Base-by-base conservation (phyloP, 345 rosid genomes). In the Ricinus communis region DNA sequence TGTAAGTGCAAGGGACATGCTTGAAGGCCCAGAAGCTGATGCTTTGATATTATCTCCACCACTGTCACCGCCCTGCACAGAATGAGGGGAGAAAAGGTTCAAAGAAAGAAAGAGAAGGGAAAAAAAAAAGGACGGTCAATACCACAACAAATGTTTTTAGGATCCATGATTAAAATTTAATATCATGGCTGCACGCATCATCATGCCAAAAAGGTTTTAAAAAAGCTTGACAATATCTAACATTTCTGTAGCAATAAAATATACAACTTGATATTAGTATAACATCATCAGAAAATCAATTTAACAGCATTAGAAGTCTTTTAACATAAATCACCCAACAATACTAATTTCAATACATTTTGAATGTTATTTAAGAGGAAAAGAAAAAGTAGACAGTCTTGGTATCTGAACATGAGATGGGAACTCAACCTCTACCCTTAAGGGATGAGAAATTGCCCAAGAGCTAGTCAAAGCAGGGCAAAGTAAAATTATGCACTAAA, bases 21-120 rank as follows among this genome's bases (percentile, higher is more conserved):
- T 49, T 56, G 75, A 67, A 5, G 79, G 15, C 31, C 62, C 67
- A 73, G 75, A 62, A 63, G 45, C 63, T 31, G 6, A 36, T 56
- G 56, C 46, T 21, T 45, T 50, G 27, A 60, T 15, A 43, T 43
- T 14, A 31, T 45, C 56, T 28, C 59, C 31, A 22, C n/a, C 58
- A 22, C 28, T 33, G 14, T 11, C 62, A 4, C 25, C 51, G 4
- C 16, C 8, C 27, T 14, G 66, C 57, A 49, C 33, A 13, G 46
- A 16, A n/a, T 25, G 8, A 18, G 46, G 15, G 62, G 25, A 19
- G 16, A 50, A 22, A 24, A 65, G n/a, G n/a, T n/a, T n/a, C 19
- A 27, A 15, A 46, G 1, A 19, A 5, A 22, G 53, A 21, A 40
- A 52, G 10, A n/a, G n/a, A n/a, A n/a, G n/a, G n/a, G n/a, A 27